Evolutionary conservation across 2,329 filamentous ascomycete species (phyloP), one percentile per base, ranked within the genome.

Genomic region (Cladosporium sp.): DNA sequence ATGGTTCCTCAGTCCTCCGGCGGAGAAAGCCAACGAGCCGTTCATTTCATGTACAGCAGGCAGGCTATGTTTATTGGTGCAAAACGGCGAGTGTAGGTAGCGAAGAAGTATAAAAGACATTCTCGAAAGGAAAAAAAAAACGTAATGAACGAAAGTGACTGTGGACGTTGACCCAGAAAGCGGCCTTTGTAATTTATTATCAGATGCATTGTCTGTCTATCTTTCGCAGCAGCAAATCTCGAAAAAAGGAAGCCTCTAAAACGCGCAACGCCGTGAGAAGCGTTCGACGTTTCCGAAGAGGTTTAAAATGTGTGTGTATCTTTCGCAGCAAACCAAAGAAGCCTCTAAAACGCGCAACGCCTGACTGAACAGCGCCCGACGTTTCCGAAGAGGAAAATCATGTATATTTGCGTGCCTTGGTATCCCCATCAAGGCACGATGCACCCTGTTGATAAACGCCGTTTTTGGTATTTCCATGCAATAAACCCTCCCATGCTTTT

Each of bases 381-480:
- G 41, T 47, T 47, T 47, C 6, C 41, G 41, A 47, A 47, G 41
- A 47, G 38, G 41, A 47, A 21, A 47, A 47, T 47, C 41, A 12
- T 47, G n/a, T 47, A n/a, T 18, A 32, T 18, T 34, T 21, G 52
- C 52, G 52, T 34, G 52, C 24, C 60, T 63, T 34, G 60, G 60
- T 52, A 63, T 41, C 47, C 47, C 60, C 60, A 14, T 63, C 60
- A 55, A 63, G 60, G 60, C 47, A 55, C 60, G 59, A 63, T 63
- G 60, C 47, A 58, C 34, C 34, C 34, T 26, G n/a, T 41, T 21
- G 11, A 41, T 26, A 26, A 58, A 58, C 55, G 55, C 55, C 55
- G 12, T 58, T 6, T 26, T 38, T 58, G 55, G 21, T 57, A 28
- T 36, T 34, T 58, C 30, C n/a, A 38, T 36, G 55, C n/a, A 36